Base-by-base conservation (phyloP, 2,329 filamentous ascomycete species). In the Monilinia vaccinii-corymbosi region DNA sequence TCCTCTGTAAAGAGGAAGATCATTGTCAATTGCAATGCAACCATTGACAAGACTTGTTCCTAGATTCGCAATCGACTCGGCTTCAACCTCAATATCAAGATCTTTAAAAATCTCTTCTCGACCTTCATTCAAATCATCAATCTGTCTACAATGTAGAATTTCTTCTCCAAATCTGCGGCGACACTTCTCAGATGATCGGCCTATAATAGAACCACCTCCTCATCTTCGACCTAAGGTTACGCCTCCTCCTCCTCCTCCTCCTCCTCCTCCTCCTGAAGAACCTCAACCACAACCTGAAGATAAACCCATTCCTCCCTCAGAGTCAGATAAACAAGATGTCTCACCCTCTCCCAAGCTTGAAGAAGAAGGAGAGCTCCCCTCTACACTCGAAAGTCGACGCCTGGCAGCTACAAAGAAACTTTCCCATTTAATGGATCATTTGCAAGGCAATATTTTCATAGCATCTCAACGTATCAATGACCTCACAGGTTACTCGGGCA, bases 401-500 rank as follows among this genome's bases (percentile, higher is more conserved):
- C 74, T 74, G 36, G 70, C 69, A 31, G 69, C 78, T 31, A 75
- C 74, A 18, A 74, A 76, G 48, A 74, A 75, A 64, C 83, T 94
- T 71, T 83, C 82, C 51, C 74, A 81, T 60, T 77, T 95, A 71
- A 95, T 97, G 89, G 94, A 99, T 76, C 86, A 89, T 64, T 73
- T 97, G 23, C 91, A 97, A 71, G 83, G 87, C 36, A 91, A 93
- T 68, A 81, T 95, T 49, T 88, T 96, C 65, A 82, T 87, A 56
- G 92, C 92, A 4, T 90, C 90, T 2, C 89, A 94, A 72, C 88
- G 89, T 61, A 83, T 99, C 74, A 99, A 97, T 74, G 90, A 92
- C 69, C 83, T 97, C 58, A 99, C 94, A 2, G 94, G 94, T 65
- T 99, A 97, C 77, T 88, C 89, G 1, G 85, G 88, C 47, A 97